A percentile compares a stretch with the other conserved stretches of the same genome.
These are phyloP conservation scores for Dothideomycetes sp. DNA, from an alignment of 2,329 filamentous ascomycete species.

Conservation along the genomic window DNA sequence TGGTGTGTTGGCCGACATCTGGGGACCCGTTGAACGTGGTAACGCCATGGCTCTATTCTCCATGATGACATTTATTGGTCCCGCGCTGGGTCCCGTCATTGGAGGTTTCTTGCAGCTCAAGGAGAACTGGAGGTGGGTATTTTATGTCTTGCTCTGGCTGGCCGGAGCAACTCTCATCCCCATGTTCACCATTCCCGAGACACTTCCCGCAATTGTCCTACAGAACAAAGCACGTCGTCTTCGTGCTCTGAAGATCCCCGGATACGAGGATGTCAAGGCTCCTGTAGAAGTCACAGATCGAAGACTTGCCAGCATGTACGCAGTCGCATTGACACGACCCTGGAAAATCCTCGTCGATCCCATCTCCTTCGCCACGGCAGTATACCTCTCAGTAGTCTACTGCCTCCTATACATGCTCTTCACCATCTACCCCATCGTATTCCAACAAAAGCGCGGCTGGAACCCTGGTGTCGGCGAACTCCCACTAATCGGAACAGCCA, in stretches of 20 bases:
- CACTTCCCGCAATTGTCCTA: constrained; percentile 43
- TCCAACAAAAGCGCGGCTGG: constrained; percentile 45
- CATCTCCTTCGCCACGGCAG: constrained; percentile 43
- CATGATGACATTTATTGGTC: constrained; percentile 46
- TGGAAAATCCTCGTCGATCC: constrained; percentile 48
- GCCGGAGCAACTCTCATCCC: constrained; percentile 28
- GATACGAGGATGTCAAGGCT: constrained; percentile 45
- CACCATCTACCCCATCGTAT: constrained; percentile 48
- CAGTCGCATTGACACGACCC: constrained; percentile 43
- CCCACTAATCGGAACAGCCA: constrained; percentile 41
- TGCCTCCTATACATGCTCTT: constrained; percentile 50
- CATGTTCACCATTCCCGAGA: constrained; percentile 53
- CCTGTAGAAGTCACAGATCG: constrained; percentile 40
- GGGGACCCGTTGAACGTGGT: constrained; percentile 30
- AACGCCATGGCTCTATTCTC: constrained; percentile 48
- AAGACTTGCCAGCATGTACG: constrained; percentile 39
- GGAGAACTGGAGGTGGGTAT: constrained; percentile 38
- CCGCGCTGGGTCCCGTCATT: constrained; percentile 46
- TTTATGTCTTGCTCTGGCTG: constrained; percentile 37
- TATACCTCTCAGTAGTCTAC: constrained; percentile 48
- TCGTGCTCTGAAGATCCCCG: constrained; percentile 38
- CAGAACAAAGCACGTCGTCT: constrained; percentile 46
- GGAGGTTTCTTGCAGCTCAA: constrained; percentile 49
- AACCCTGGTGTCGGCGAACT: constrained; percentile 45
- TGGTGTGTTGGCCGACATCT: constrained; percentile 39